These are phyloP conservation scores for Anaeromyces robustus DNA, from an alignment of 192 early-diverging fungal species.

Conservation along the genomic window DNA sequence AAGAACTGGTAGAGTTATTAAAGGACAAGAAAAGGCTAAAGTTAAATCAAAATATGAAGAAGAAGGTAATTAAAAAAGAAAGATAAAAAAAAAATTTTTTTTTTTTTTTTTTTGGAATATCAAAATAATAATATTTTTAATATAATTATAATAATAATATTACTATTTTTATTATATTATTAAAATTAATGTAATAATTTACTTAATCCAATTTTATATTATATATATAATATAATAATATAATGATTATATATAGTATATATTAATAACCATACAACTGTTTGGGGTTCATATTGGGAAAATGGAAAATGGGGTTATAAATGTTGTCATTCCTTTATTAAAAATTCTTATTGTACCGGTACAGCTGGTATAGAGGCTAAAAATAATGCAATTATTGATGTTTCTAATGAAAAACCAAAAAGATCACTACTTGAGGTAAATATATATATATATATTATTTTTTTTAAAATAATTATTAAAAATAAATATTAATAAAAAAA, in stretches of 20 bases:
- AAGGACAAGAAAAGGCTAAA: conserved; percentile 64
- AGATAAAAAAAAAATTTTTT: background rate
- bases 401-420: background rate
- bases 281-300: conserved; percentile 94
- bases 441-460: too few species aligned
- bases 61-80: conserved; percentile 37
- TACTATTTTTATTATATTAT: too few species aligned
- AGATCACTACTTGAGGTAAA: background rate
- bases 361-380: conserved; percentile 55
- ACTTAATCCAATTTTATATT: too few species aligned
- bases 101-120: too few species aligned
- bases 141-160: too few species aligned
- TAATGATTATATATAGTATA: background rate
- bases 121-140: too few species aligned
- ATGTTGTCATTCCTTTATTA: conserved; percentile 69
- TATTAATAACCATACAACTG: conserved; percentile 57
- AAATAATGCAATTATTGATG: conserved; percentile 17
- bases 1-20: conserved; percentile 70
- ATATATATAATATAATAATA: background rate
- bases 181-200: too few species aligned
- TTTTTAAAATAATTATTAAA: too few species aligned
- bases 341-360: conserved; percentile 85
- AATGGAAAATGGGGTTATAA: conserved; percentile 91
- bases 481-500: too few species aligned
- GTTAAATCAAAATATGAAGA: conserved; percentile 79